Percentiles rank a stretch among this genome's conserved stretches.
phyloP scores from a whole-genome alignment of 129 eudicot genomes.

The Flaveria brownii region DNA sequence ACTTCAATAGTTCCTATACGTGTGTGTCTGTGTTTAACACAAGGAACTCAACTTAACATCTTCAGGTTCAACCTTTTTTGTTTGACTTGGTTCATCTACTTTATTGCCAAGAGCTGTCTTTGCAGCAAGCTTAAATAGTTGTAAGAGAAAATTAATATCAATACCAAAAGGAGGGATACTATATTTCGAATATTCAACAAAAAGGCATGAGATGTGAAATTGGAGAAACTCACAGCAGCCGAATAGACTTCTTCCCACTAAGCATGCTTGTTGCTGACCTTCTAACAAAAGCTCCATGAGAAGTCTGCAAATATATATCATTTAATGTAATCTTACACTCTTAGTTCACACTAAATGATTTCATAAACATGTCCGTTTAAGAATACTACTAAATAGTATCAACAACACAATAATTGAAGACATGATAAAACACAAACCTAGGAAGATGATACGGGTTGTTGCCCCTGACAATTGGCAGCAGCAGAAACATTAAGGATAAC shows the following conservation, averaged over 20 bases:
- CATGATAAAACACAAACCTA: no score
- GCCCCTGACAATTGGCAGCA: conserved; percentile 31
- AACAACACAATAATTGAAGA: not conserved
- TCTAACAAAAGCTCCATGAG: conserved; percentile 62
- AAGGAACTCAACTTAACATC: conserved; percentile 75
- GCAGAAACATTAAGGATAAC: no score
- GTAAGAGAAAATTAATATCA: not conserved
- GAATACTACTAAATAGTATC: no score
- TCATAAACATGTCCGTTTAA: not conserved
- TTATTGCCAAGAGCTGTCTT: conserved; percentile 70
- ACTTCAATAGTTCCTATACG: not conserved
- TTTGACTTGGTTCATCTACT: conserved; percentile 62
- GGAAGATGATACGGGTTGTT: conserved; percentile 14
- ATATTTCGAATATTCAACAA: not conserved
- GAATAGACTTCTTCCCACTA: conserved; percentile 83
- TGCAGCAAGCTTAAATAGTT: conserved; percentile 56
- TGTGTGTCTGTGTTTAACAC: conserved; percentile 2
- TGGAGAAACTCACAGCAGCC: conserved; percentile 59
- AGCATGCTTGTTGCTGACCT: conserved; percentile 99
- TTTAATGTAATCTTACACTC: conserved; percentile 1
- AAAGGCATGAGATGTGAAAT: not conserved
- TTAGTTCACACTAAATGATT: not conserved
- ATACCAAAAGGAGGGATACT: not conserved
- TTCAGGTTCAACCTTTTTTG: conserved; percentile 78
- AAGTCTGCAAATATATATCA: conserved; percentile 44